Evolutionary conservation across 345 rosid species (phyloP).

Genomic region (Eucalyptus camaldulensis): DNA sequence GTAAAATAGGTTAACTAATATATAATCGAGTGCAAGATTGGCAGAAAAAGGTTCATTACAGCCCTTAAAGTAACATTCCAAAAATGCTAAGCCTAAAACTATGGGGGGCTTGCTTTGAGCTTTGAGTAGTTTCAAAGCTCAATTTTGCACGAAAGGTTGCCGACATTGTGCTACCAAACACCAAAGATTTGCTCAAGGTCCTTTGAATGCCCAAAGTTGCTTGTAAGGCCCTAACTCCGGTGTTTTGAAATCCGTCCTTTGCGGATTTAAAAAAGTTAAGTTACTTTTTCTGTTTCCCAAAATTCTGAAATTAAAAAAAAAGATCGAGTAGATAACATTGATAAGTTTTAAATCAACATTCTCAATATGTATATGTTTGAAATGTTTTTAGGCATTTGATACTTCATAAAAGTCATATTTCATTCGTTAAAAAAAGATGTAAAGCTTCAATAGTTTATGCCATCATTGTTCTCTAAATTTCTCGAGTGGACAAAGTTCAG

Average conservation of each 20-base stretch:
- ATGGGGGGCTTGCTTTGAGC: neutral
- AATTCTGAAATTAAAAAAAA: neutral
- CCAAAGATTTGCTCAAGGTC: neutral
- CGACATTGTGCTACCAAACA: neutral
- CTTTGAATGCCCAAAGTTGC: neutral
- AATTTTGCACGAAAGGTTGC: neutral
- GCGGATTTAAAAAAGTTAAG: neutral
- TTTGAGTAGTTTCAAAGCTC: neutral
- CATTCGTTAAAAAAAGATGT: neutral
- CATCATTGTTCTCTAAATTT: neutral
- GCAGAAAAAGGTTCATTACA: neutral
- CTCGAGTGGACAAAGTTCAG: neutral
- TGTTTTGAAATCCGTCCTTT: neutral
- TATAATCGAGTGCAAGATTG: neutral
- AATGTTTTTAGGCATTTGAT: neutral
- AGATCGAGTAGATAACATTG: neutral
- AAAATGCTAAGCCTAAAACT: neutral
- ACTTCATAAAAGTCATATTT: neutral
- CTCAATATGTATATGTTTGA: neutral
- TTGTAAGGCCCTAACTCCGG: neutral
- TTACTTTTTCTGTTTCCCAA: neutral
- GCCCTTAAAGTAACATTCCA: neutral
- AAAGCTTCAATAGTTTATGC: neutral
- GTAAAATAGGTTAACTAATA: neutral
- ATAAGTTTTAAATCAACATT: neutral